These are phyloP conservation scores for Malus sylvestris DNA, from an alignment of 306 rosid species.

Conservation along the genomic window DNA sequence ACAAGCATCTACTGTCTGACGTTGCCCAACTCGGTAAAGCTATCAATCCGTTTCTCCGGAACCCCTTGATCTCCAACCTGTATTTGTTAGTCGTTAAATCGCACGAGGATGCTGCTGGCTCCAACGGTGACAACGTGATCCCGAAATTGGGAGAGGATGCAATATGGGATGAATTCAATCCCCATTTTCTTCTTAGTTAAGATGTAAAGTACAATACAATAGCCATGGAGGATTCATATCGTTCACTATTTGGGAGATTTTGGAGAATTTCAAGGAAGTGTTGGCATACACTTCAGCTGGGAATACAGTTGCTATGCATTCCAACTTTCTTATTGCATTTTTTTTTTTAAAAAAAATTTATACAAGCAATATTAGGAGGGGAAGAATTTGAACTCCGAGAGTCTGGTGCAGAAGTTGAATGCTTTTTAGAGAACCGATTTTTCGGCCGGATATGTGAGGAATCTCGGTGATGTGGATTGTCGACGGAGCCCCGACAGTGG, in stretches of 20 bases:
- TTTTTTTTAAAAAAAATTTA: too few species aligned
- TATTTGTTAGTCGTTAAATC: constrained; percentile 46
- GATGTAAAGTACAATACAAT: constrained; percentile 1
- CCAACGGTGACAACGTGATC: constrained; percentile 18
- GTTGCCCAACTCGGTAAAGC: constrained; percentile 46
- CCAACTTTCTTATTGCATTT: neutral
- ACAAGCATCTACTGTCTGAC: constrained; percentile 28
- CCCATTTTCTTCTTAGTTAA: constrained; percentile 75
- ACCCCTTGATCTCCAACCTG: constrained; percentile 67
- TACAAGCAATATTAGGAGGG: too few species aligned
- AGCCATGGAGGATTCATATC: constrained; percentile 19
- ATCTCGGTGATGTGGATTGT: too few species aligned
- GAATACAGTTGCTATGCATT: neutral
- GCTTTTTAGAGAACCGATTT: too few species aligned
- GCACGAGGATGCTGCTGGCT: constrained; percentile 41
- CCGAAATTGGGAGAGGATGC: constrained; percentile 33
- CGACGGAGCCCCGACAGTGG: neutral
- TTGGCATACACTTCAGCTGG: neutral
- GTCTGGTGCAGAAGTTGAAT: neutral
- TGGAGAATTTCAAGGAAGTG: neutral
- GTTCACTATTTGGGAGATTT: neutral
- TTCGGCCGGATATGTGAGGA: too few species aligned
- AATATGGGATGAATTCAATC: constrained; percentile 65
- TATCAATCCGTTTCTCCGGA: constrained; percentile 54
- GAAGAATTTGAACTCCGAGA: neutral